Evolutionary conservation across 2,329 filamentous ascomycete genomes (phyloP), one percentile per base, ranked within the genome.

Genomic region (Sclerotinia spermophila): DNA sequence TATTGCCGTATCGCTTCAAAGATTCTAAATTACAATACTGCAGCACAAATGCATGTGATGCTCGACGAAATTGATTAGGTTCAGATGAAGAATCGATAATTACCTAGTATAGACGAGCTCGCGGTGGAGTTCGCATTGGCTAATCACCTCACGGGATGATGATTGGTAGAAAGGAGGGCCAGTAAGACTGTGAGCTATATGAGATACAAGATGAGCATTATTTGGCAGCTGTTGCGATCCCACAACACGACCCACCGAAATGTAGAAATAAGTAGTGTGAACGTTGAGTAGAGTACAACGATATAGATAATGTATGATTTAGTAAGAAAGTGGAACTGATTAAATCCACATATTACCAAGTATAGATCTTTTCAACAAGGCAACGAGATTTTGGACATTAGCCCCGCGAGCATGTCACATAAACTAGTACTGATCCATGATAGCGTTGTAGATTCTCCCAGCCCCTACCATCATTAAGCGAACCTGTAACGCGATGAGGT

Each of bases 321-420:
- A 58, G n/a, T 56, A 21, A 38, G 38, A 64, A 38, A 64, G 60
- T 65, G 44, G 33, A 51, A 51, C 61, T 38, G 24, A 27, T 53
- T 24, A 51, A 51, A 64, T 53, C 62, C 62, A 65, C 35, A 53
- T 35, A 53, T 53, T 30, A 35, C 45, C 62, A 65, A 65, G 62
- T 65, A 65, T 66, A 53, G 62, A 53, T 66, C 33, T 53, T 21
- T 66, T 42, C 27, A 56, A 21, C 66, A 68, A 68, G 66, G 66
- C 66, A 68, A 68, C 66, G 10, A 68, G 66, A 68, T 68, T 68
- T 68, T 60, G 30, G 48, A 35, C 33, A 48, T 61, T 68, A 55
- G 62, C 45, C 62, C 45, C 19, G 62, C 62, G 17, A 48, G 35
- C 30, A 53, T 53, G 38, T 53, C 62, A 65, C 35, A 44, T 67